These are phyloP conservation scores for Epichloe aotearoae DNA, from an alignment of 2,329 filamentous ascomycete species.

Conservation along the genomic window DNA sequence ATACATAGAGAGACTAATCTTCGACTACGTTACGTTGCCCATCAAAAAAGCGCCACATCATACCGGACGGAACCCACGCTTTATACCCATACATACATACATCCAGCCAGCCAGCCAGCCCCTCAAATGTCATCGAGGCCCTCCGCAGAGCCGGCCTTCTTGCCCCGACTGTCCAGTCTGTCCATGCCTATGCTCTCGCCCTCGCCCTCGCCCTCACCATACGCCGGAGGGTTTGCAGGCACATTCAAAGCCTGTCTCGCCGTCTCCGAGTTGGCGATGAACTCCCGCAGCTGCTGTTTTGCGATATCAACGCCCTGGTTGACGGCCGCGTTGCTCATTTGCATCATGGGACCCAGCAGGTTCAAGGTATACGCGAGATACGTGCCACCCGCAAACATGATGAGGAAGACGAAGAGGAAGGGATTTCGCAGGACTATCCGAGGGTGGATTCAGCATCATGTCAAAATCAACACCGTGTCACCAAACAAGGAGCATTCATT, in stretches of 20 bases:
- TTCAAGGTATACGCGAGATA: constrained; percentile 92
- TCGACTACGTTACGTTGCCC: constrained; percentile 2
- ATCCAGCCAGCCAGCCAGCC: background rate
- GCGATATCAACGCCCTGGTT: constrained; percentile 80
- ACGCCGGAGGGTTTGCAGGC: constrained; percentile 27
- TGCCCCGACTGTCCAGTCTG: constrained; percentile 46
- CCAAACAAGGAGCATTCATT: too few relatives aligned
- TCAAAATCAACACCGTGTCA: too few relatives aligned
- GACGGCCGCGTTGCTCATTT: constrained; percentile 84
- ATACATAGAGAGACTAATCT: background rate
- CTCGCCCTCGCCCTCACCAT: constrained; percentile 19
- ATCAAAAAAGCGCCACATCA: constrained; percentile 2
- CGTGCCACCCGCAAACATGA: constrained; percentile 60
- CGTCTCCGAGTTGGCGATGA: constrained; percentile 75
- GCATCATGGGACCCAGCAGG: constrained; percentile 87
- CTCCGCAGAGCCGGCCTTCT: constrained; percentile 31
- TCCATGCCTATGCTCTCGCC: constrained; percentile 42
- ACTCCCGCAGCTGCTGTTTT: constrained; percentile 82
- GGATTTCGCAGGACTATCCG: constrained; percentile 77
- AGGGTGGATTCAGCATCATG: background rate
- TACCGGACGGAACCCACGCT: background rate
- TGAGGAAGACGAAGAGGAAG: constrained; percentile 77
- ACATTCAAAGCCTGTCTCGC: constrained; percentile 74
- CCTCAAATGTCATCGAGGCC: constrained; percentile 48
- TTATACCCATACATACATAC: background rate